Evolutionary conservation across 768 basidiomycete genomes (phyloP).

Genomic region (Hypholoma sublateritium): DNA sequence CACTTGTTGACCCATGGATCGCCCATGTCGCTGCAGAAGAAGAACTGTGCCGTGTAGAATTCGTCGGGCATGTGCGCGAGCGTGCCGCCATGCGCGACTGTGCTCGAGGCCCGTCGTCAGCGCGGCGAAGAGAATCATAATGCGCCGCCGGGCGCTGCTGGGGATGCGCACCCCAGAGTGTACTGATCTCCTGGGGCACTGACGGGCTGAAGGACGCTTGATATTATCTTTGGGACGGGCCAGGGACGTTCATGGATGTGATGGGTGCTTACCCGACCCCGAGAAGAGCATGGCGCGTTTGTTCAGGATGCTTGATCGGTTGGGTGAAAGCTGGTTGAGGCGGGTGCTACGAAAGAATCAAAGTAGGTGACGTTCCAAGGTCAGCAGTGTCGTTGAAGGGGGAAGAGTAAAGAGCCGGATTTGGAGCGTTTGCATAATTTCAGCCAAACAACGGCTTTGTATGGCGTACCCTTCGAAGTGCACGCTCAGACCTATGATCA

Average conservation of each 20-base stretch:
- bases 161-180: slow-evolving; percentile 30
- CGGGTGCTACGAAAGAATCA: too few relatives aligned
- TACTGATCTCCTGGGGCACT: slow-evolving; percentile 25
- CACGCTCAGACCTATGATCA: too few relatives aligned
- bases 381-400: too few relatives aligned
- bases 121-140: not conserved
- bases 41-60: slow-evolving; percentile 32
- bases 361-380: too few relatives aligned
- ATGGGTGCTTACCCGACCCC: slow-evolving; percentile 11
- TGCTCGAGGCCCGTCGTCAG: not conserved
- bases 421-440: too few relatives aligned
- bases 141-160: not conserved
- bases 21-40: slow-evolving; percentile 35
- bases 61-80: slow-evolving; percentile 32
- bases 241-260: not conserved
- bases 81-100: slow-evolving; percentile 37
- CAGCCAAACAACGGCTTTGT: too few relatives aligned
- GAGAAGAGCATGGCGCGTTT: slow-evolving; percentile 7
- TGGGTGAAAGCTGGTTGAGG: too few relatives aligned
- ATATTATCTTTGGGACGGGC: not conserved
- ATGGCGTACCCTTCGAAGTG: too few relatives aligned
- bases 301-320: not conserved
- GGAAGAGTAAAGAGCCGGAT: too few relatives aligned
- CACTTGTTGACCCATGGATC: slow-evolving; percentile 39
- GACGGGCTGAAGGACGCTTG: slow-evolving; percentile 40